Base-by-base conservation (phyloP, 768 basidiomycete genomes). In the Glaciozyma antarctica region DNA sequence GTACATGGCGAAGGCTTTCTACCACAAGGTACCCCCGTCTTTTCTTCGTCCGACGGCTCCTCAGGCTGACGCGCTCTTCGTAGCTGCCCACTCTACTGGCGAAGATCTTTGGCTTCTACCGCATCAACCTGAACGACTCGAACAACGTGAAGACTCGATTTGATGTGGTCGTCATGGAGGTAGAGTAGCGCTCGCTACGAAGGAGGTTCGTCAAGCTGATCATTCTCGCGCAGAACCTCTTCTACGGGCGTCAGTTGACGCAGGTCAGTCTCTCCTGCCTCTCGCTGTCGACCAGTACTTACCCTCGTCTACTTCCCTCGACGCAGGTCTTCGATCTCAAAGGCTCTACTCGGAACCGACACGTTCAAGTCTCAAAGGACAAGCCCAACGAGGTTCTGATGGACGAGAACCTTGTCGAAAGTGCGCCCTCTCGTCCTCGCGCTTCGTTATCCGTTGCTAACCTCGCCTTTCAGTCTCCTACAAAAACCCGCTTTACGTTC, bases 101-200 rank as follows among this genome's bases (percentile, higher is more conserved):
- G 44, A 98, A 98, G 78, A 87, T 97, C 60, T 94, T 95, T 67
- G 95, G 95, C 0, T 93, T 92, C 73, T 99, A 88, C 77, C 94
- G 95, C 75, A 81, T 99, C 67, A 88, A 88, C 5, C 92, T 92
- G 78, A 84, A 84, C 9, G 32, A 32, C 9, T 32, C 32, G 70
- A 91, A 90, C 75, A 83, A 83, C 2, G 90, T 89, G 74, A 83
- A 86, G 3, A 89, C 87, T 10, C 85, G 92, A 71, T 93, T 97
- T 89, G 95, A 95, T 73, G 80, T 99, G 26, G 79, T 98, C 45
- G 89, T 99, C 57, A 98, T 97, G 94, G 95, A 99, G 68, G 67
- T 65, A 41, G 26, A 28, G 54, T 9, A 1, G 13, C 16, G 21
- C 47, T 48, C 21, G 21, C 47, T 48, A 2, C 21, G 8, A 48